Evolutionary conservation across 2,329 filamentous ascomycete genomes (phyloP), one percentile per base, ranked within the genome.

Genomic region (Colletotrichum agaves): DNA sequence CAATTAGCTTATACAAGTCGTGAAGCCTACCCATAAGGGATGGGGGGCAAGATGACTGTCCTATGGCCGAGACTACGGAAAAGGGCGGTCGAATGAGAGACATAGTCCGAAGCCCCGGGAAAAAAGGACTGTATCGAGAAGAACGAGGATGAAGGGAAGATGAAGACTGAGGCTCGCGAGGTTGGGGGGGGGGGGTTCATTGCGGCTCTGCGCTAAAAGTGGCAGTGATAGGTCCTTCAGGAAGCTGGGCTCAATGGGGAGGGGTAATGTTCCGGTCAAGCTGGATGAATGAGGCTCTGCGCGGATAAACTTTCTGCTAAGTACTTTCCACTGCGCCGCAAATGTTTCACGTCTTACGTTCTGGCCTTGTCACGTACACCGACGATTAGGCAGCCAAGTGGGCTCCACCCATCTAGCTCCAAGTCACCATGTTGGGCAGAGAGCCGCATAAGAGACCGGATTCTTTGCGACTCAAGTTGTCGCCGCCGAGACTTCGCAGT

Each of bases 61-160:
- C 35, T 21, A 44, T 39, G 11, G 63, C 63, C 52, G 44, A 67
- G 31, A 44, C 23, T 52, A 63, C 60, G 60, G 44, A 33, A 37
- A 31, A 58, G 44, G 52, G 44, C n/a, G 44, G 60, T 27, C 60
- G 37, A 52, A 46, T n/a, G 33, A 53, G 49, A 37, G 39, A 27
- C 33, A 50, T 17, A 17, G 33, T 15, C 6, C 13, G 37, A 41
- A 31, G 19, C 27, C 8, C 27, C 5, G 27, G 13, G 19, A 56
- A n/a, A 23, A 58, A 58, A 35, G n/a, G 27, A 5, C 43, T 12
- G 21, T n/a, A 43, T n/a, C 49, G 15, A 41, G 3, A n/a, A 33
- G 23, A 31, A 35, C 27, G n/a, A 12, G 6, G 8, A 13, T 15
- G 47, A 31, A 10, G n/a, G 21, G 31, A 33, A 17, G 21, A n/a